Conservation (phyloP, 768 basidiomycete genomes). For the Kwoniella sp. region DNA sequence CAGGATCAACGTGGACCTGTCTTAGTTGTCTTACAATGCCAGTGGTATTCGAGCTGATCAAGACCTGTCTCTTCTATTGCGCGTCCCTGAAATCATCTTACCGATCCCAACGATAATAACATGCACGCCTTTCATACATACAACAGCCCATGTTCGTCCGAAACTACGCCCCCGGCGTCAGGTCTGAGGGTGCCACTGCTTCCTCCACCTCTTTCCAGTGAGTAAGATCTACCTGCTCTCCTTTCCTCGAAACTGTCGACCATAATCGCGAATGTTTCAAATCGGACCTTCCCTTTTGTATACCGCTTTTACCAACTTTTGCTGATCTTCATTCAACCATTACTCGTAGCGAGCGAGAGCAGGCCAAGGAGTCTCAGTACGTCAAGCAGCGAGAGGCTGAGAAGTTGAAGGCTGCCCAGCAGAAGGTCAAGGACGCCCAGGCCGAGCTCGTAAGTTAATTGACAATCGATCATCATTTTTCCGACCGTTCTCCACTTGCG, state of each 20-base stretch:
- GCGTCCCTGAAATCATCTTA: too few relatives aligned
- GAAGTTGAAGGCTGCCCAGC: conserved; percentile 39
- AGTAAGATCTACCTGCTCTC: conserved; percentile 16
- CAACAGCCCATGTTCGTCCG: conserved; percentile 36
- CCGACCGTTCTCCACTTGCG: neutral
- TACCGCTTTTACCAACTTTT: too few relatives aligned
- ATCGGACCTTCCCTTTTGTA: too few relatives aligned
- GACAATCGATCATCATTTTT: neutral
- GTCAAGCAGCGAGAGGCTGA: conserved; percentile 45
- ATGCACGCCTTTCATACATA: too few relatives aligned
- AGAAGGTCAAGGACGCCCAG: conserved; percentile 41
- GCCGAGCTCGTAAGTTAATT: conserved; percentile 47
- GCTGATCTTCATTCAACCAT: too few relatives aligned
- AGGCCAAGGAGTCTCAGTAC: conserved; percentile 51
- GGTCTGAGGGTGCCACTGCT: conserved; percentile 46
- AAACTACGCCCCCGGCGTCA: conserved; percentile 40
- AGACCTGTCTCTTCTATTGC: neutral
- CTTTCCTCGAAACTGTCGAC: too few relatives aligned
- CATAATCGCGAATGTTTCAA: too few relatives aligned
- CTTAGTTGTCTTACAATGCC: too few relatives aligned
- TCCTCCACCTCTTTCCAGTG: conserved; percentile 50
- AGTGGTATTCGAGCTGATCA: neutral
- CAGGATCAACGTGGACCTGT: too few relatives aligned
- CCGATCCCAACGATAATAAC: too few relatives aligned
- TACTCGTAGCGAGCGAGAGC: conserved; percentile 40